phyloP scores from a whole-genome alignment of 2,329 filamentous ascomycete species.

The Fusarium sp. region DNA sequence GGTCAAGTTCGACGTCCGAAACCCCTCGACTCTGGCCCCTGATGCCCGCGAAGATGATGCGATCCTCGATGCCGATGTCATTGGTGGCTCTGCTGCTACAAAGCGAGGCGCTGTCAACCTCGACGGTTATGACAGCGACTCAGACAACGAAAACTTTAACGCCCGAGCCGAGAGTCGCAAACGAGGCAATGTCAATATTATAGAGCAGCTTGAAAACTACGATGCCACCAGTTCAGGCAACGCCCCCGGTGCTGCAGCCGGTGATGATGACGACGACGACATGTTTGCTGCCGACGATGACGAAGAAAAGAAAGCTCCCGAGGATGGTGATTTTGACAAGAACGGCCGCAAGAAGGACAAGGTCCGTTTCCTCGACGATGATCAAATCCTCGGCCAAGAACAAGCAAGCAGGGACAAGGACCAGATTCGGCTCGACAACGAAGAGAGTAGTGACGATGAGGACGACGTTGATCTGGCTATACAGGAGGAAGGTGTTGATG shows the following conservation, averaged over 20 bases:
- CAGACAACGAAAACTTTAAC: constrained; percentile 88
- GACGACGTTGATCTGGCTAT: constrained; percentile 75
- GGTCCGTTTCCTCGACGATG: constrained; percentile 66
- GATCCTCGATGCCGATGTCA: constrained; percentile 89
- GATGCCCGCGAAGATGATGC: constrained; percentile 75
- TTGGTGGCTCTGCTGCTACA: constrained; percentile 77
- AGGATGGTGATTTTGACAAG: constrained; percentile 45
- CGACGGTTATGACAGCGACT: constrained; percentile 96
- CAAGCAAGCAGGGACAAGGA: constrained; percentile 75
- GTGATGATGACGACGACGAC: constrained; percentile 66
- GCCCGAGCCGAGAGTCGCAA: constrained; percentile 69
- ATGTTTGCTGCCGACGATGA: constrained; percentile 81
- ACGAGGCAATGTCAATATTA: constrained; percentile 58
- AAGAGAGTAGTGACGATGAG: constrained; percentile 67
- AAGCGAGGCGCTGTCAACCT: constrained; percentile 96
- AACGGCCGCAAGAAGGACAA: constrained; percentile 67
- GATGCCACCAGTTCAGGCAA: constrained; percentile 53
- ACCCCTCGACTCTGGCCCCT: constrained; percentile 88
- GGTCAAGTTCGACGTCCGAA: constrained; percentile 91
- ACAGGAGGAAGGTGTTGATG: constrained; percentile 78
- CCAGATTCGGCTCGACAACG: constrained; percentile 68
- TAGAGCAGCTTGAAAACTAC: constrained; percentile 64
- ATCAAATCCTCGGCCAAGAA: constrained; percentile 81
- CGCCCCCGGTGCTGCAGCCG: constrained; percentile 61
- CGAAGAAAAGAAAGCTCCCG: constrained; percentile 48